These are phyloP conservation scores for Verbascum thapsus DNA, from an alignment of 257 asterid genomes.

Conservation along the genomic window DNA sequence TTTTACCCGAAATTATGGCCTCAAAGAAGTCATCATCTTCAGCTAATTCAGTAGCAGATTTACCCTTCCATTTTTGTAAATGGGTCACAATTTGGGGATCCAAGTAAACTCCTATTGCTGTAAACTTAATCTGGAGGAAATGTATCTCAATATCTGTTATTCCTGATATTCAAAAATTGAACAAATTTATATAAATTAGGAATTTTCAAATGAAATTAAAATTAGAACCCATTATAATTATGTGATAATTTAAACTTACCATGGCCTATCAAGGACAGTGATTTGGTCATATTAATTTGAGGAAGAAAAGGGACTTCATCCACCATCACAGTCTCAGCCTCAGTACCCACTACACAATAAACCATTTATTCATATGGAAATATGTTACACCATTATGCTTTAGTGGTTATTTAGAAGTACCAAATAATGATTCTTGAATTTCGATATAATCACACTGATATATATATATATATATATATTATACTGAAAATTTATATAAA, in stretches of 20 bases:
- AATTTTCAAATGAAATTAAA: not conserved
- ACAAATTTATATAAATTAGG: not conserved
- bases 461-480: no score
- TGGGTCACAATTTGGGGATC: conserved; percentile 63
- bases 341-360: conserved; percentile 51
- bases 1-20: conserved; percentile 63
- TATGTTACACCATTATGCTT: not conserved
- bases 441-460: no score
- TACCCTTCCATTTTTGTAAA: conserved; percentile 76
- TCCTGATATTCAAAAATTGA: conserved; percentile 43
- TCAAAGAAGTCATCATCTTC: conserved; percentile 74
- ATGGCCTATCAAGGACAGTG: conserved; percentile 53
- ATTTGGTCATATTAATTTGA: conserved; percentile 38
- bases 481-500: no score
- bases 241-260: conserved; percentile 33
- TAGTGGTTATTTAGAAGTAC: no score
- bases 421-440: no score
- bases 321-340: conserved; percentile 47
- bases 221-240: not conserved
- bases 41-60: conserved; percentile 52
- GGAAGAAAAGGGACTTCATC: conserved; percentile 61
- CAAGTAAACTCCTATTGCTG: conserved; percentile 92
- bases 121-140: conserved; percentile 88
- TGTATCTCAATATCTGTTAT: conserved; percentile 93
- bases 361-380: not conserved